Conservation (phyloP, 768 basidiomycete species). For the Russula olivacea region DNA sequence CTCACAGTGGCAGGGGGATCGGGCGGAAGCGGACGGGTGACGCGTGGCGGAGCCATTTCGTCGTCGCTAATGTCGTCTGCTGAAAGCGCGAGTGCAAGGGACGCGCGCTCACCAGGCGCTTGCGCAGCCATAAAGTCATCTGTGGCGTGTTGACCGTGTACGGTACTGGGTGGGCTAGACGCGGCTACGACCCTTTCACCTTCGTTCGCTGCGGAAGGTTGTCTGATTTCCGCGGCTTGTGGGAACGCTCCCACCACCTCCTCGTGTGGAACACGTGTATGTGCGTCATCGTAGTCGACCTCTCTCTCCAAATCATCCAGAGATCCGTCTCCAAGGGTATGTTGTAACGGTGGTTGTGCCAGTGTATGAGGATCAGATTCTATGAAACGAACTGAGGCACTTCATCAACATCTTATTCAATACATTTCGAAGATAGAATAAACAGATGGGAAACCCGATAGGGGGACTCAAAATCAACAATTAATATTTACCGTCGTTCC, state of each 20-base stretch:
- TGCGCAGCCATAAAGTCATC: background rate
- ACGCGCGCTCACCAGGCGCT: background rate
- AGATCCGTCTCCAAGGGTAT: conserved; percentile 2
- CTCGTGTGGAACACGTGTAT: conserved; percentile 22
- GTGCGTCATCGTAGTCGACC: conserved; percentile 11
- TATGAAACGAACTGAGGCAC: conserved; percentile 18
- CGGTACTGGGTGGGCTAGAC: conserved; percentile 7
- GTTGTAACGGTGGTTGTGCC: conserved; percentile 14
- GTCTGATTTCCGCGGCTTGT: background rate
- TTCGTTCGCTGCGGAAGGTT: background rate
- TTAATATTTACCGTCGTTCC: conserved; percentile 43
- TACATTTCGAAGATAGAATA: conserved; percentile 21
- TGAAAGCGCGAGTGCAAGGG: conserved; percentile 15
- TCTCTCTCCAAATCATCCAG: background rate
- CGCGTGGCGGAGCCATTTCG: conserved; percentile 32
- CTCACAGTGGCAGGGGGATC: conserved; percentile 27
- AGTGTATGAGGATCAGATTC: conserved; percentile 17
- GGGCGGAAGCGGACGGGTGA: conserved; percentile 33
- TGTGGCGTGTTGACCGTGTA: conserved; percentile 4
- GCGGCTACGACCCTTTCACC: conserved; percentile 7
- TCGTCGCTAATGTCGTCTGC: conserved; percentile 27
- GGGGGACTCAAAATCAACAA: conserved; percentile 24
- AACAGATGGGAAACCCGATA: conserved; percentile 25
- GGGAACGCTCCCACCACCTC: background rate
- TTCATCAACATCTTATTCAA: conserved; percentile 24